These are phyloP conservation scores for Fomes fomentarius DNA, from an alignment of 1,284 basidiomycete genomes.

Conservation along the genomic window DNA sequence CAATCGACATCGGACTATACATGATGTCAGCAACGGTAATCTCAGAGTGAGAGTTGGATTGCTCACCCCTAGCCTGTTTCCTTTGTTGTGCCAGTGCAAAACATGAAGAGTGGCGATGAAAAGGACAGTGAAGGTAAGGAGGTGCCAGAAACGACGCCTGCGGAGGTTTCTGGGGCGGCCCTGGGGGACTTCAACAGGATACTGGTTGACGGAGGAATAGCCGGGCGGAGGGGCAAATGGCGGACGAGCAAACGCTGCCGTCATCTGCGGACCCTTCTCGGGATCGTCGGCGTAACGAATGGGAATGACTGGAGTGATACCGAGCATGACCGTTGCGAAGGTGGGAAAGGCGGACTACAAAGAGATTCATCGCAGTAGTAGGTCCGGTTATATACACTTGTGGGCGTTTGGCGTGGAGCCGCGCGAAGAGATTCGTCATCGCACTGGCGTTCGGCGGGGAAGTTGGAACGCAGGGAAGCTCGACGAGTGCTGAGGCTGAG, in stretches of 20 bases:
- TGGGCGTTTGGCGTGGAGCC: not conserved
- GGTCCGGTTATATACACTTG: not conserved
- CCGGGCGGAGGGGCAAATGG: not conserved
- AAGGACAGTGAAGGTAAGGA: constrained; percentile 11
- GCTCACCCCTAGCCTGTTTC: not conserved
- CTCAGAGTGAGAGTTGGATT: too few species aligned
- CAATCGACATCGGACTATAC: too few species aligned
- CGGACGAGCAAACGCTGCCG: constrained; percentile 1
- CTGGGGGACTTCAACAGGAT: not conserved
- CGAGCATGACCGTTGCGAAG: too few species aligned
- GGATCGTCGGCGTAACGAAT: not conserved
- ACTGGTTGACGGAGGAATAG: constrained; percentile 6
- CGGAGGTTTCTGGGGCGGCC: constrained; percentile 8
- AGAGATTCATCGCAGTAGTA: not conserved
- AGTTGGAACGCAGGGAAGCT: not conserved
- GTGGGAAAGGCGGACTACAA: too few species aligned
- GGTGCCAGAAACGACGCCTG: constrained; percentile 19
- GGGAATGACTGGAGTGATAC: not conserved
- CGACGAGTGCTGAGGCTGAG: too few species aligned
- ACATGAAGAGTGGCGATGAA: constrained; percentile 2
- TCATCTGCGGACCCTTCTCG: constrained; percentile 6
- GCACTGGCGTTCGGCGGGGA: too few species aligned
- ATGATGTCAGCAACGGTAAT: too few species aligned
- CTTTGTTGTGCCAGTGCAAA: not conserved
- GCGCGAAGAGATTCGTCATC: not conserved